Evolutionary conservation across 441 rosid species (phyloP).

Genomic region (Sinapis alba): DNA sequence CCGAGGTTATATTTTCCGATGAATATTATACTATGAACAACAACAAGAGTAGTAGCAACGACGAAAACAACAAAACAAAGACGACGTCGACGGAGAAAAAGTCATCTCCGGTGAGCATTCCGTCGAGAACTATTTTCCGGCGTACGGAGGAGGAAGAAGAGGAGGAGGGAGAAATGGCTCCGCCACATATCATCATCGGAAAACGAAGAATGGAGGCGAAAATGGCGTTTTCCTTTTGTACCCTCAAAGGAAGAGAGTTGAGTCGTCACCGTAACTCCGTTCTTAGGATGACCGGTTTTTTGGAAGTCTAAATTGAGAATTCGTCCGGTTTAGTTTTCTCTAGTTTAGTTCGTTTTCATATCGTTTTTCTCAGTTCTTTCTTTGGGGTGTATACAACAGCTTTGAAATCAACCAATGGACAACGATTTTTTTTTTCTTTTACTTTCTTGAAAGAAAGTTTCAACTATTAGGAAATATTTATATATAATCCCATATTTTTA

Average conservation of each 20-base stretch:
- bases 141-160: conserved; percentile 23
- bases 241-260: conserved; percentile 80
- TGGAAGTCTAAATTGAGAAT: conserved; percentile 51
- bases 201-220: conserved; percentile 48
- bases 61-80: not conserved
- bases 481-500: not conserved
- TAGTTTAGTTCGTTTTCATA: not conserved
- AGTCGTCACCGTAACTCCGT: conserved; percentile 73
- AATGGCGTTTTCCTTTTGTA: conserved; percentile 77
- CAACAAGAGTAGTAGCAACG: not conserved
- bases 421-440: not conserved
- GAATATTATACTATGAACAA: conserved; percentile 15
- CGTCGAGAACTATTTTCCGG: conserved; percentile 33
- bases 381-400: not conserved
- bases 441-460: not conserved
- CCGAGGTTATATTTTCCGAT: conserved; percentile 65
- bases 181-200: conserved; percentile 71
- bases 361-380: not conserved
- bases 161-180: conserved; percentile 44
- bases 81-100: conserved; percentile 30
- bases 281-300: conserved; percentile 83
- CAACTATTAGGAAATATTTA: not conserved
- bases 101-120: conserved; percentile 59
- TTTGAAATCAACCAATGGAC: conserved; percentile 14
- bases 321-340: conserved; percentile 7